Base-by-base conservation (phyloP, 2,329 filamentous ascomycete genomes). In the Diaporthe sp. region DNA sequence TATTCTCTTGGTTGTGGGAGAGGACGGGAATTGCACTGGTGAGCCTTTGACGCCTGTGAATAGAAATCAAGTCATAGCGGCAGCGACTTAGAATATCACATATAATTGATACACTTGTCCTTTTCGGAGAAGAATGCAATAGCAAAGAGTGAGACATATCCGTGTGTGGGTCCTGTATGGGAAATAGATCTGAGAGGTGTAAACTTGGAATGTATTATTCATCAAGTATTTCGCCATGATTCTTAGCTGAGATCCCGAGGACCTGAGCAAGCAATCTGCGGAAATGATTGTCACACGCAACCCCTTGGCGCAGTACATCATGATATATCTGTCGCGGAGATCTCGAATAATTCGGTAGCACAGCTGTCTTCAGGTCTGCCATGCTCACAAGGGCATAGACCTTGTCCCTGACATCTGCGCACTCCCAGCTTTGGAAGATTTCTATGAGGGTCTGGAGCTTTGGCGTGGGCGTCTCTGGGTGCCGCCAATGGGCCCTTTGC, bases 1-100 rank as follows among this genome's bases (percentile, higher is more conserved):
- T 51, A 83, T 84, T 22, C 53, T 81, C 51, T 30, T 73, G 9
- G 79, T 82, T 0, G 78, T 82, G 15, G 71, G 63, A 12, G 61
- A 50, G 1, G 61, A 66, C 12, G 61, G 61, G 12, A 35, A 13
- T 7, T 51, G 12, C 30, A 25, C 37, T n/a, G 61, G 61, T 0
- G 42, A 66, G 30, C 61, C 61, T 17, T 25, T 19, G 30, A 66
- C 42, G 4, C 42, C 61, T 5, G 61, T 66, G 13, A 66, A 66
- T 25, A 66, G 22, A n/a, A 30, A 35, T 1, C 13, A 9, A 10
- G 42, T 66, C 13, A 37, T 6, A 17, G 44, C 30, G 17, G 35
- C 30, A 22, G 30, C 22, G 13, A n/a, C 30, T 25, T 35, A 50
- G 13, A 8, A n/a, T 25, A 35, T 17, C 10, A 47, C 3, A 19